Conservation (phyloP, 805 yeast species). For the Cyberlindnera mississippiensis region DNA sequence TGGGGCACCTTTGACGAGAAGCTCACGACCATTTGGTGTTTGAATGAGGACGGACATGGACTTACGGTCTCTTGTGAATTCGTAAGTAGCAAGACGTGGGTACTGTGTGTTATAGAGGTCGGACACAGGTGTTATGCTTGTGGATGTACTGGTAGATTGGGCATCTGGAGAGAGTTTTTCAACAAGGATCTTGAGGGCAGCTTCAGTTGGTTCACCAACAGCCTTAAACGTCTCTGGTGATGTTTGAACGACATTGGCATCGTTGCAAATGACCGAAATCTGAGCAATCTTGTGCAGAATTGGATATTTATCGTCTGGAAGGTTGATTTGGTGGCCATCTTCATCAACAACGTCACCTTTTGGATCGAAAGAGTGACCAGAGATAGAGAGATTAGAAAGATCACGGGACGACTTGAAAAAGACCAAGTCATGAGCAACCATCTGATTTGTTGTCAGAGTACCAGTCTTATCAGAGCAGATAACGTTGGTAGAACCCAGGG, state of each 20-base stretch:
- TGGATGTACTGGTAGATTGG: conserved; percentile 30
- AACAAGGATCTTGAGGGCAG: conserved; percentile 44
- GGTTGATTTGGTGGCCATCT: conserved; percentile 27
- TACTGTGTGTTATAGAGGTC: conserved; percentile 24
- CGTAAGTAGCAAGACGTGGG: conserved; percentile 38
- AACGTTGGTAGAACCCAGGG: conserved; percentile 53
- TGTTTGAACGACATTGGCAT: conserved; percentile 28
- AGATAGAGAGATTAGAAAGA: conserved; percentile 33
- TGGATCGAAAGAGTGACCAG: conserved; percentile 35
- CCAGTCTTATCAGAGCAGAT: conserved; percentile 45
- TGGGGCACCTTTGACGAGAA: conserved; percentile 54
- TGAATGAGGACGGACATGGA: conserved; percentile 48
- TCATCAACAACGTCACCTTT: conserved; percentile 26
- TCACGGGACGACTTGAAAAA: conserved; percentile 29
- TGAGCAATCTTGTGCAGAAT: conserved; percentile 31
- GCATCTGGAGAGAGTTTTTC: conserved; percentile 26
- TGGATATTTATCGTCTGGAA: conserved; percentile 32
- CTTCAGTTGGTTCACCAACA: conserved; percentile 56
- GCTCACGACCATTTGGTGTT: conserved; percentile 23
- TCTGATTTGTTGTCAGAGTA: conserved; percentile 48
- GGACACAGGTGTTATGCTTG: conserved; percentile 27
- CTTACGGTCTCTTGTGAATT: conserved; percentile 45
- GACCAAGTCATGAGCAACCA: conserved; percentile 37
- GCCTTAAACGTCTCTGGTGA: conserved; percentile 31
- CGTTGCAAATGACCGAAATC: conserved; percentile 36